Evolutionary conservation across 495 filamentous ascomycete species (phyloP).

Genomic region (Hyaloscypha variabilis): DNA sequence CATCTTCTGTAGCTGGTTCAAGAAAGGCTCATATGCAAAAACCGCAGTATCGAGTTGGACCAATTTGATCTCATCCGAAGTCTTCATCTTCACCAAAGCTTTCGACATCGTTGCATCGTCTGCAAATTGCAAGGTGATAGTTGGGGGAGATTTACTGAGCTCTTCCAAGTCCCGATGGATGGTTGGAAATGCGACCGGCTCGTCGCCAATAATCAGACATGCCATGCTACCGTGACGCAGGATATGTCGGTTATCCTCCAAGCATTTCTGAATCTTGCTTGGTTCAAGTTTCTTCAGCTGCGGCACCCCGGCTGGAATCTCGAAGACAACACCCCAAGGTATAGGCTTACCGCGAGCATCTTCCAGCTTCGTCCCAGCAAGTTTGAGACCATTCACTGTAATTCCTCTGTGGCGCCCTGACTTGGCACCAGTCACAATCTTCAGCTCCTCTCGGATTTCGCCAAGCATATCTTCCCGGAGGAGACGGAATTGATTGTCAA

Average conservation of each 20-base stretch:
- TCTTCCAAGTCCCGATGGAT: conserved; percentile 59
- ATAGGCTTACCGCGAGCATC: conserved; percentile 26
- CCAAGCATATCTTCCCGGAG: conserved; percentile 74
- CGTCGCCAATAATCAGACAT: conserved; percentile 52
- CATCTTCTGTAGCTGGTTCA: conserved; percentile 60
- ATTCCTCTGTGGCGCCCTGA: conserved; percentile 39
- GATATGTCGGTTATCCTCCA: conserved; percentile 50
- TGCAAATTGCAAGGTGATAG: conserved; percentile 54
- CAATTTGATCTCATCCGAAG: conserved; percentile 45
- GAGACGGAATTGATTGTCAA: conserved; percentile 82
- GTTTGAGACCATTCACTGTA: conserved; percentile 33
- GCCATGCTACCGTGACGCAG: conserved; percentile 64
- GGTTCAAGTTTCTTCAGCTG: conserved; percentile 36
- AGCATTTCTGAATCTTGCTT: conserved; percentile 44
- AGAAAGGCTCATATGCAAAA: conserved; percentile 74
- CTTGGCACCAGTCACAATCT: conserved; percentile 42
- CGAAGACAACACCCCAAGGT: conserved; percentile 47
- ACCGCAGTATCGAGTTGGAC: conserved; percentile 64
- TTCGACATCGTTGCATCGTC: conserved; percentile 39
- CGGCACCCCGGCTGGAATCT: conserved; percentile 47
- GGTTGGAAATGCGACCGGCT: conserved; percentile 64
- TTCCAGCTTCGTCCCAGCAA: conserved; percentile 33
- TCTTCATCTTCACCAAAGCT: conserved; percentile 46
- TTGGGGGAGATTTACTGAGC: conserved; percentile 47
- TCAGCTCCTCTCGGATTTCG: conserved; percentile 63